Base-by-base conservation (phyloP, 2,329 filamentous ascomycete species). In the Monosporascus sp. region DNA sequence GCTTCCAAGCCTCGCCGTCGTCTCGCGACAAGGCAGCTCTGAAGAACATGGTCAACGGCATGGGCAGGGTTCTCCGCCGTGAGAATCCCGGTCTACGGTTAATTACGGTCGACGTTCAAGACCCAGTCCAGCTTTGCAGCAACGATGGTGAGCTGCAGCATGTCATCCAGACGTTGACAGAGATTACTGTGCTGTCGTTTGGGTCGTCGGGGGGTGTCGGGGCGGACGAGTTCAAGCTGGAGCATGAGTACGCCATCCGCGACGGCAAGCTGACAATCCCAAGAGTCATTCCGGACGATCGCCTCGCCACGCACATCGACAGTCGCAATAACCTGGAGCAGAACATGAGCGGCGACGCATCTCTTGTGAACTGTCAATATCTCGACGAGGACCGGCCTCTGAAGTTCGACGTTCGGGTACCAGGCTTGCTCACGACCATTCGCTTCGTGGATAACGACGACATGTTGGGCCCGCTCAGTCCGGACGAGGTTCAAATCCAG, bases 41-140 rank as follows among this genome's bases (percentile, higher is more conserved):
- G 31, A 55, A 54, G 43, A 50, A 44, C 8, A 56, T 60, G 52
- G 46, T 57, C 20, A 54, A 46, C 9, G 58, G 58, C 8, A 45
- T 58, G 47, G 52, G 52, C 6, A 52, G 56, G 7, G 58, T 58
- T 1, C 31, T 60, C 4, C 58, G 58, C 14, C 54, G 54, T 16
- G 58, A 60, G 35, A 54, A 60, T 27, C 52, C 53, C 8, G 41
- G 54, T 4, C 40, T 54, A 14, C 44, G 22, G 7, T 48, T 54
- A 3, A 41, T 54, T 31, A 57, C 55, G 0, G 41, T 56, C 20
- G 52, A 56, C 37, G n/a, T 52, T 37, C 48, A 52, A 40, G 49
- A 54, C 19, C 40, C 24, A n/a, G 11, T 53, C 26, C 16, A 49
- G 3, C 40, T 24, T 37, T 50, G 31, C 3, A 6, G n/a, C 7